phyloP scores from a whole-genome alignment of 2,329 filamentous ascomycete species.

The Cadophora sp. region DNA sequence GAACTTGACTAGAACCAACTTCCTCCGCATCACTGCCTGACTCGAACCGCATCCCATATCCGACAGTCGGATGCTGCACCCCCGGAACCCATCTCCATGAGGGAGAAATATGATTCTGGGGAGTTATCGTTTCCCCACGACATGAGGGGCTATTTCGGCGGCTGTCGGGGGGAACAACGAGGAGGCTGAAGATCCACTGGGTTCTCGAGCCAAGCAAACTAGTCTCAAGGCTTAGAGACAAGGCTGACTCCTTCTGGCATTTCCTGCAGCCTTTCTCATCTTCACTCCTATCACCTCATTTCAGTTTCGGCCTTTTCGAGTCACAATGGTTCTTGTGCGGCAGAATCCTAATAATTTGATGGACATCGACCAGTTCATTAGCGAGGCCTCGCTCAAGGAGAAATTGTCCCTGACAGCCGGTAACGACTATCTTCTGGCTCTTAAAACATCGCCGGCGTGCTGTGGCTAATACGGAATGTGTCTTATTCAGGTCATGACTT shows the following conservation, averaged over 20 bases:
- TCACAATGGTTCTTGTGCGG: constrained; percentile 3
- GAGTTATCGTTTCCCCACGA: background rate
- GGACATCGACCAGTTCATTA: constrained; percentile 8
- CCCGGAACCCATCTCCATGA: background rate
- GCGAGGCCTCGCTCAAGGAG: constrained; percentile 10
- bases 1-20: background rate
- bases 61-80: background rate
- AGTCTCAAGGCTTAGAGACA: background rate
- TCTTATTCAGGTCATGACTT: constrained; percentile 30
- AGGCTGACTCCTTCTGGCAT: background rate
- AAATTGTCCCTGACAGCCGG: constrained; percentile 10
- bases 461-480: background rate
- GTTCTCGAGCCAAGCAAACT: background rate
- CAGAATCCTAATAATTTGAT: background rate
- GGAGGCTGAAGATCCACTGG: background rate
- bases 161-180: constrained; percentile 3
- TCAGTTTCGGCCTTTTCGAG: background rate
- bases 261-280: constrained; percentile 7
- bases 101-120: background rate
- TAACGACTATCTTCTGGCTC: background rate
- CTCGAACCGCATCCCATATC: background rate
- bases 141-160: background rate
- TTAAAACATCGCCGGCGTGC: background rate
- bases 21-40: background rate
- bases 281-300: background rate